A percentile compares a stretch with the other conserved stretches of the same genome.
phyloP scores from a whole-genome alignment of 768 basidiomycete species.

The Calocera cornea region DNA sequence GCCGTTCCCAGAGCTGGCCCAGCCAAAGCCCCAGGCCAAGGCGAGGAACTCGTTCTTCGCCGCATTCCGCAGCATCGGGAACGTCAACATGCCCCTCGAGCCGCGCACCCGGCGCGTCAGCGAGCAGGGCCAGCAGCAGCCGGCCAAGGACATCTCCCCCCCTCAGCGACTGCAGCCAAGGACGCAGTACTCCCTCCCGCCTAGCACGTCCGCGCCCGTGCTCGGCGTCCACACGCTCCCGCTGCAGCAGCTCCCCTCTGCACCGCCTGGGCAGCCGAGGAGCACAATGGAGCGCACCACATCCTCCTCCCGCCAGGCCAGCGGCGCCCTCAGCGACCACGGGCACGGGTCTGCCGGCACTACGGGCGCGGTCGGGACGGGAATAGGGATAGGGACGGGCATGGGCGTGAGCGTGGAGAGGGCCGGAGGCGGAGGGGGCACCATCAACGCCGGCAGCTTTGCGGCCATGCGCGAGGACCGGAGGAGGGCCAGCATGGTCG shows the following conservation, averaged over 20 bases:
- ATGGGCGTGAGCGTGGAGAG: too few relatives aligned
- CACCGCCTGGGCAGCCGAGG: not conserved
- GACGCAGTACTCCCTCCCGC: not conserved
- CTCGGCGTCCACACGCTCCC: not conserved
- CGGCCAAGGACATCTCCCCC: not conserved
- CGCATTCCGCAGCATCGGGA: not conserved
- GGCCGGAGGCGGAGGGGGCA: not conserved
- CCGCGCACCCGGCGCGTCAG: not conserved
- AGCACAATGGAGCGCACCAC: not conserved
- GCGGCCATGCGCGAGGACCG: not conserved
- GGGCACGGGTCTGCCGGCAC: not conserved
- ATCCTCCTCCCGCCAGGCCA: not conserved
- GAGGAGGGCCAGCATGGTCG: conserved; percentile 1
- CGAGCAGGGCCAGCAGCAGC: not conserved
- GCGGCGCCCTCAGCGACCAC: not conserved
- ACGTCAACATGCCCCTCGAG: not conserved
- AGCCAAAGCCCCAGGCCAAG: not conserved
- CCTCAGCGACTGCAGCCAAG: not conserved
- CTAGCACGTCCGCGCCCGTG: not conserved
- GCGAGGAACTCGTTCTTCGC: conserved; percentile 1
- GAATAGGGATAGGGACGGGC: too few relatives aligned
- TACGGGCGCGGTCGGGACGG: too few relatives aligned
- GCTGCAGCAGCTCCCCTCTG: not conserved
- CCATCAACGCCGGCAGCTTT: not conserved
- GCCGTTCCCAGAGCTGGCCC: not conserved